Evolutionary conservation across 2,329 filamentous ascomycete species (phyloP), one percentile per base, ranked within the genome.

Genomic region (Pyrenochaeta sp.): DNA sequence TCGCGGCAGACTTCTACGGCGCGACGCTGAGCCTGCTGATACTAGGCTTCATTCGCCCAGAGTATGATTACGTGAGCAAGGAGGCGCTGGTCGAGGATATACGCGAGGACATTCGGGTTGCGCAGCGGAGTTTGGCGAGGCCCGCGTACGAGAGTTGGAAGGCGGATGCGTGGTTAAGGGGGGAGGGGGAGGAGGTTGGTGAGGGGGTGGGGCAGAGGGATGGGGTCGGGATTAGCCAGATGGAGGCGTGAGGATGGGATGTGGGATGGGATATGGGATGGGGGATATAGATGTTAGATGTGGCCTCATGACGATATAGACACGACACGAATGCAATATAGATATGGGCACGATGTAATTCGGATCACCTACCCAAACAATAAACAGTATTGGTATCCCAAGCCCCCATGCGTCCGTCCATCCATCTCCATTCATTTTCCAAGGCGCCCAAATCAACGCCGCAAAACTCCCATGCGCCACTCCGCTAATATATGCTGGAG

Each of bases 21-120:
- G 82, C 81, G 4, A 82, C 84, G 56, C 87, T 97, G 78, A 86
- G 90, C 28, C 76, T 97, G 11, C 72, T 91, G 17, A 84, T 99
- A 35, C 71, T 93, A 49, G 94, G 92, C 20, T 97, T 90, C 71
- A 91, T 99, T 51, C 82, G 94, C 39, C 87, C 90, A 7, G 94
- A 97, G 74, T 86, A 82, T 67, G 90, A 97, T 75, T 99, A 99
- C 74, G 83, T 86, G 48, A 87, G 83, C 51, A 79, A 90, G 58
- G 92, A 96, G 52, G 88, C 86, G 22, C 77, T 97, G 66, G 84
- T 97, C 30, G 83, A 87, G 60, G 94, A 99, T 74, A 99, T 99
- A 67, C 82, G 83, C 65, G 82, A 87, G 57, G 94, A 97, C 76
- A 96, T 94, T 63, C 83, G 89, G 60, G 92, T 97, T 41, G 88